A percentile compares a stretch with the other conserved stretches of the same genome.
Evolutionary conservation across 1,139 yeast genomes (phyloP).

Genomic region (Wickerhamomyces sp.): DNA sequence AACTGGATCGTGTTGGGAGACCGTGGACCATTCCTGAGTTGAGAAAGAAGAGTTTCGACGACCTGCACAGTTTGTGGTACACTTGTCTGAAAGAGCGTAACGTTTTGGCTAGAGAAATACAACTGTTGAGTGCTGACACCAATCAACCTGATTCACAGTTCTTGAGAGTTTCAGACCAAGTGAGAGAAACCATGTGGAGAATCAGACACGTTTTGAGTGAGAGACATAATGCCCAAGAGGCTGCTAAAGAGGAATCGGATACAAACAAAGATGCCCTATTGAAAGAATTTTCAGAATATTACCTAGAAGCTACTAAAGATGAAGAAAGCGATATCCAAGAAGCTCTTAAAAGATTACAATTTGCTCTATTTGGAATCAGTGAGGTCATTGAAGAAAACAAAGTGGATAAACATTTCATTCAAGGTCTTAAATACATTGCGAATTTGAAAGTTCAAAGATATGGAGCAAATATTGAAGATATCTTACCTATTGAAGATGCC

Average conservation of each 20-base stretch:
- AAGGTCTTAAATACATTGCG: slow-evolving; percentile 66
- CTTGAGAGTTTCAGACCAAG: slow-evolving; percentile 35
- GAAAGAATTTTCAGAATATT: slow-evolving; percentile 51
- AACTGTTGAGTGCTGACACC: slow-evolving; percentile 39
- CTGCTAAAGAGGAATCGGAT: slow-evolving; percentile 48
- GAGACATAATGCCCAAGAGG: slow-evolving; percentile 67
- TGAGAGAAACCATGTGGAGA: slow-evolving; percentile 61
- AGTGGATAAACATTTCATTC: slow-evolving; percentile 59
- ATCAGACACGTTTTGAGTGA: slow-evolving; percentile 87
- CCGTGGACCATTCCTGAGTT: slow-evolving; percentile 87
- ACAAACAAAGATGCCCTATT: slow-evolving; percentile 44
- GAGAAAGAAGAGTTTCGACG: slow-evolving; percentile 88
- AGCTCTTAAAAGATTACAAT: slow-evolving; percentile 71
- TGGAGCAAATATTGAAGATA: slow-evolving; percentile 22
- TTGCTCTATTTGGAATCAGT: slow-evolving; percentile 76
- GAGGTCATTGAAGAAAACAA: slow-evolving; percentile 40
- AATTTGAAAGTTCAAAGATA: slow-evolving; percentile 56
- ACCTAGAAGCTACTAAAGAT: slow-evolving; percentile 51
- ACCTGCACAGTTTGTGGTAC: slow-evolving; percentile 89
- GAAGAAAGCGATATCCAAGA: slow-evolving; percentile 61
- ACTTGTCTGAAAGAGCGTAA: slow-evolving; percentile 80
- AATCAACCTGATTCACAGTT: slow-evolving; percentile 34
- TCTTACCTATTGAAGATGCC: slow-evolving; percentile 33
- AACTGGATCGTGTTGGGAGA: slow-evolving; percentile 58
- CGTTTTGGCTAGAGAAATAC: slow-evolving; percentile 68